Conservation (phyloP, 345 rosid genomes). For the Litchi chinensis region DNA sequence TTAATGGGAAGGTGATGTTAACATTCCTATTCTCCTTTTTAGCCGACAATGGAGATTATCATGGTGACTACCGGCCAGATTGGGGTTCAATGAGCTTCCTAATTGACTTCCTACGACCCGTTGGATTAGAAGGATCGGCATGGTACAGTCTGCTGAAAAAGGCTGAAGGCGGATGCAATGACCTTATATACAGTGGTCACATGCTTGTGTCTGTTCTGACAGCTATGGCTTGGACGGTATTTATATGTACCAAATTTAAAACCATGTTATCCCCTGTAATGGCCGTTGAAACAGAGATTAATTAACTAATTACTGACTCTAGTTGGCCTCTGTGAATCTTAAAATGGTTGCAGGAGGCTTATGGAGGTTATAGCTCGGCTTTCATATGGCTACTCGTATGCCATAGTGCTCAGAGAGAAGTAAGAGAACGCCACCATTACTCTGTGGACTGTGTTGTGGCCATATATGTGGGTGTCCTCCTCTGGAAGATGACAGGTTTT, state of each 20-base stretch:
- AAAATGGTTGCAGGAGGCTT: conserved; percentile 73
- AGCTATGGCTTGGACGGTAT: conserved; percentile 99
- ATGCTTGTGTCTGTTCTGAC: conserved; percentile 94
- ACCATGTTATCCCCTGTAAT: background rate
- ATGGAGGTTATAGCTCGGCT: conserved; percentile 84
- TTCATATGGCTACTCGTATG: conserved; percentile 77
- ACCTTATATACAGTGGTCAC: conserved; percentile 92
- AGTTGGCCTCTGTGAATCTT: conserved; percentile 6
- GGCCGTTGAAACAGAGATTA: conserved; percentile 2
- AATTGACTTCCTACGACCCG: conserved; percentile 80
- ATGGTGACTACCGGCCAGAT: conserved; percentile 61
- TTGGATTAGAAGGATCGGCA: conserved; percentile 60
- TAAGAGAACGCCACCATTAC: conserved; percentile 90
- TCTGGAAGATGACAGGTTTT: conserved; percentile 93
- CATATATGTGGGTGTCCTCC: conserved; percentile 82
- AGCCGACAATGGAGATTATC: conserved; percentile 54
- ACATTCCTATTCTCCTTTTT: conserved; percentile 25
- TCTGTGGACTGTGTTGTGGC: conserved; percentile 86
- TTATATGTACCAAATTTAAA: conserved; percentile 6
- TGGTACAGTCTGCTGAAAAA: conserved; percentile 77
- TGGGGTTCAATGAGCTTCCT: conserved; percentile 93
- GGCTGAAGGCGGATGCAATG: conserved; percentile 99
- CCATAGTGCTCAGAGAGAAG: conserved; percentile 88
- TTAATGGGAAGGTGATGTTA: conserved; percentile 5
- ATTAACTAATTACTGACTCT: background rate